Percentiles rank a stretch among this genome's conserved stretches.
These are phyloP conservation scores for Lanmaoa rubissima DNA, from an alignment of 768 basidiomycete genomes.

Conservation along the genomic window DNA sequence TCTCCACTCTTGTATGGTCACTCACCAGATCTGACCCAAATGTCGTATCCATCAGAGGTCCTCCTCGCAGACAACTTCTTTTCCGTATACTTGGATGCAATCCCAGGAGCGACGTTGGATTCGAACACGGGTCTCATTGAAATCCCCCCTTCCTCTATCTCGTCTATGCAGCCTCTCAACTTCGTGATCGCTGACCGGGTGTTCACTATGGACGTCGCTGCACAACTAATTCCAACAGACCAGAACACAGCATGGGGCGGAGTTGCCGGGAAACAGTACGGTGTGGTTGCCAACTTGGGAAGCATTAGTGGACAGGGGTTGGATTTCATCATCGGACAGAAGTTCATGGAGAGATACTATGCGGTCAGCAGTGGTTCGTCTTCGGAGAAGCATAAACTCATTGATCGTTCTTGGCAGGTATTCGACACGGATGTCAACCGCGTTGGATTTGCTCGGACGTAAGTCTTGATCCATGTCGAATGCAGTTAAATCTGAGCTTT, in stretches of 20 bases:
- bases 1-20: background rate
- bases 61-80: conserved; percentile 25
- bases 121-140: conserved; percentile 10
- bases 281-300: conserved; percentile 3
- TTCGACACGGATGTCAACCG: conserved; percentile 21
- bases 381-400: background rate
- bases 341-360: background rate
- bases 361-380: background rate
- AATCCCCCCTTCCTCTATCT: conserved; percentile 15
- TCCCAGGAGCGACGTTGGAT: conserved; percentile 14
- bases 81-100: conserved; percentile 10
- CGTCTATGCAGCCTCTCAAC: conserved; percentile 13
- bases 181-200: conserved; percentile 10
- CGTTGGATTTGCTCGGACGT: conserved; percentile 26
- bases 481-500: background rate
- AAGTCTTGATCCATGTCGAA: background rate
- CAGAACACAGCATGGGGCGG: conserved; percentile 18
- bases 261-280: conserved; percentile 8
- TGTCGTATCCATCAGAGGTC: conserved; percentile 9
- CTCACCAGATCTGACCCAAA: background rate
- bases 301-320: background rate
- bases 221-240: conserved; percentile 17
- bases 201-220: conserved; percentile 20
- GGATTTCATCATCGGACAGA: background rate
- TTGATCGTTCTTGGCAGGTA: conserved; percentile 6